Evolutionary conservation across 1,284 basidiomycete genomes (phyloP), one percentile per base, ranked within the genome.

Genomic region (Rhodotorula mucilaginosa): DNA sequence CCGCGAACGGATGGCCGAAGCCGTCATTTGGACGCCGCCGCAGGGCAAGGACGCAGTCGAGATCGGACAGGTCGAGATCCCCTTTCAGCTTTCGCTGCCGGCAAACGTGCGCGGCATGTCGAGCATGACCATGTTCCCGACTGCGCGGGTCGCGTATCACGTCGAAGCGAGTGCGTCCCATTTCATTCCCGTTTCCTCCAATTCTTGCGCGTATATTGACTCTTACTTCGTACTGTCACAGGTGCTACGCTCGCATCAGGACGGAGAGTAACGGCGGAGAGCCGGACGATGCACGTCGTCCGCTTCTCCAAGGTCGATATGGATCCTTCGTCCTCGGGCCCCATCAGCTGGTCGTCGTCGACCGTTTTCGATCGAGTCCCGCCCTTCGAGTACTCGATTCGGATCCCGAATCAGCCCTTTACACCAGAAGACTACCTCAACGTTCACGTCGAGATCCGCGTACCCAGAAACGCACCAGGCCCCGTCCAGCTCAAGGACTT

Each of bases 1-100:
- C 89, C 91, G 62, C 46, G 47, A 54, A 13, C 80, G 84, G 49
- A 85, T 92, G 72, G 88, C 86, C 76, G 89, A 91, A 76, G 83
- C 86, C 76, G 83, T 85, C 19, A 44, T 74, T 2, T 72, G 74
- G 74, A 44, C 31, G 4, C 64, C 66, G 15, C 3, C 19, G 16
- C 21, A 21, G 21, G 66, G 58, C 4, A 47, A n/a, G 1, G 59
- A 61, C 15, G 69, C 58, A 29, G 60, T 23, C 18, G 46, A 60
- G 18, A 39, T 70, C 23, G 87, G 85, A 60, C 86, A 89, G 71
- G 81, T 85, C 71, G 88, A 91, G 75, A 83, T 85, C 73, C 86
- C 88, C 5, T 93, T 92, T 81, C 86, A 86, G 63, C 84, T 93
- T 76, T 84, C 85, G 62, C 75, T 92, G 29, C 90, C 91, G 39